phyloP scores from a whole-genome alignment of 768 basidiomycete genomes.

The Artomyces pyxidatus region DNA sequence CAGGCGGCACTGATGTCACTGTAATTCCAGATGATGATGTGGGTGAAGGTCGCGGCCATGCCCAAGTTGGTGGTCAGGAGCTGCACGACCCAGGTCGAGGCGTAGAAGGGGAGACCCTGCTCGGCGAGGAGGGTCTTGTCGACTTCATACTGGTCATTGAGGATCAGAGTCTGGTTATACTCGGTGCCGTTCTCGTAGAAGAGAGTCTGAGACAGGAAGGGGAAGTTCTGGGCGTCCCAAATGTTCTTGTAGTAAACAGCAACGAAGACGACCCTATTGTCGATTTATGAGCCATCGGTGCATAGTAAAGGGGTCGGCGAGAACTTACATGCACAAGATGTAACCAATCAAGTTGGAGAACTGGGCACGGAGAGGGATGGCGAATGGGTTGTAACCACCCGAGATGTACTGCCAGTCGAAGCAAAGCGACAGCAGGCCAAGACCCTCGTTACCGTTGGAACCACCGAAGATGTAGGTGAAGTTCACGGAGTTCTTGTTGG shows the following conservation, averaged over 20 bases:
- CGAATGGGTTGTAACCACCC: slow-evolving; percentile 34
- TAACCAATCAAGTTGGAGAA: slow-evolving; percentile 42
- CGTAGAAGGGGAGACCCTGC: slow-evolving; percentile 40
- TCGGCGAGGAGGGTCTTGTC: slow-evolving; percentile 31
- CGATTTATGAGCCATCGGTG: neutral
- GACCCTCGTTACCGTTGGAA: slow-evolving; percentile 19
- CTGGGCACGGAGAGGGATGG: slow-evolving; percentile 46
- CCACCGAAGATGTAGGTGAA: slow-evolving; percentile 20
- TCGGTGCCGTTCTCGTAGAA: slow-evolving; percentile 19
- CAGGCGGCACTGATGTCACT: slow-evolving; percentile 35
- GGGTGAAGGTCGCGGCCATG: slow-evolving; percentile 40
- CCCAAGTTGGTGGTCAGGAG: slow-evolving; percentile 38
- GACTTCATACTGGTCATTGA: slow-evolving; percentile 34
- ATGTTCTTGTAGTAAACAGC: slow-evolving; percentile 22
- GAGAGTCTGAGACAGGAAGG: slow-evolving; percentile 17
- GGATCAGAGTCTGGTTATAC: slow-evolving; percentile 20
- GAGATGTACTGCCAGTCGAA: slow-evolving; percentile 24
- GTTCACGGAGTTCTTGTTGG: slow-evolving; percentile 15
- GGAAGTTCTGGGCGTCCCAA: slow-evolving; percentile 17
- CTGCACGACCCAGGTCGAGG: slow-evolving; percentile 38
- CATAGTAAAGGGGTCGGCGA: neutral
- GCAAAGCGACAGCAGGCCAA: slow-evolving; percentile 19
- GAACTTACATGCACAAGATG: slow-evolving; percentile 40
- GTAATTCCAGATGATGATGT: slow-evolving; percentile 39
- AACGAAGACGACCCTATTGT: slow-evolving; percentile 19